Conservation (phyloP, 768 basidiomycete species). For the Macrolepiota albuminosa region DNA sequence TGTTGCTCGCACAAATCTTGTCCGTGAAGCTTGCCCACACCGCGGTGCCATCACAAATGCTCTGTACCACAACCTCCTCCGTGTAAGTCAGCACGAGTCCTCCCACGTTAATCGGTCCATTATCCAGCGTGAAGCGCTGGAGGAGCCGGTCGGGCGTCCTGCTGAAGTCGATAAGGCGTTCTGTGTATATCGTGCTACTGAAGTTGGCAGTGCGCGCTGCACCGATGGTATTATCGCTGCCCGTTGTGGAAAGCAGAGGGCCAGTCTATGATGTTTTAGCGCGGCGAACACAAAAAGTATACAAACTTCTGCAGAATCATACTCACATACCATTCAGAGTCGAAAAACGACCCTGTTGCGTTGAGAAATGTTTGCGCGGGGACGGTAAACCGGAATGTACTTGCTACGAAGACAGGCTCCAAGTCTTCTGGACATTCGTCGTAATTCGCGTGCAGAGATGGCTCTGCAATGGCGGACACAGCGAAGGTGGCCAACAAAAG, state of each 20-base stretch:
- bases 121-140: not conserved
- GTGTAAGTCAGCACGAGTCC: not conserved
- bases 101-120: not conserved
- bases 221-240: not conserved
- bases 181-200: not conserved
- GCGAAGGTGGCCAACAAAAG: not conserved
- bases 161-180: not conserved
- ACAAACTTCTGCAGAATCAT: not conserved
- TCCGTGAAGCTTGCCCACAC: constrained; percentile 4
- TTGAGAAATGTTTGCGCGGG: not conserved
- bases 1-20: not conserved
- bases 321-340: constrained; percentile 2
- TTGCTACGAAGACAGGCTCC: not conserved
- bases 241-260: not conserved
- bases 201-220: not conserved
- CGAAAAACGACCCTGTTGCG: not conserved
- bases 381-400: not conserved
- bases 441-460: not conserved
- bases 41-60: constrained; percentile 6
- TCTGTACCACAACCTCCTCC: constrained; percentile 3
- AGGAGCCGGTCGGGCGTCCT: not conserved
- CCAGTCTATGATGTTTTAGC: not conserved
- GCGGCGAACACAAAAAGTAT: not conserved
- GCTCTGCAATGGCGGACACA: not conserved
- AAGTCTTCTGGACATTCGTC: not conserved